Evolutionary conservation across 2,329 filamentous ascomycete species (phyloP).

Genomic region (Anthostomella pinea): DNA sequence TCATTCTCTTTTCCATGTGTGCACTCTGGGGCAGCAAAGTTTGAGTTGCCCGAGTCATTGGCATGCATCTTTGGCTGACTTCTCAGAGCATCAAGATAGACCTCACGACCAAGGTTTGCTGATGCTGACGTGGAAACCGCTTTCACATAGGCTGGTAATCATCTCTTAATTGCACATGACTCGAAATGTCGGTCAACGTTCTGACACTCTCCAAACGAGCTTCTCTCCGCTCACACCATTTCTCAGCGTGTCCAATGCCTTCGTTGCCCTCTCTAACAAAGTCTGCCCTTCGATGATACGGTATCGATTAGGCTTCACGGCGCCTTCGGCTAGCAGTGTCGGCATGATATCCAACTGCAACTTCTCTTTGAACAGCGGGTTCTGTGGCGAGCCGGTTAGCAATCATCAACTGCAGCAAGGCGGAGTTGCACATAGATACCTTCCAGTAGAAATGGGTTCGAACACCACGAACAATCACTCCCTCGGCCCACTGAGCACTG

Average conservation of each 20-base stretch:
- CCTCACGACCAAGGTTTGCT: too few relatives aligned
- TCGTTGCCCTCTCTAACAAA: conserved; percentile 38
- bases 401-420: neutral
- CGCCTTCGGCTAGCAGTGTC: conserved; percentile 38
- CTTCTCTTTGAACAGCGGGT: conserved; percentile 53
- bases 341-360: conserved; percentile 55
- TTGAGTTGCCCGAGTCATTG: too few relatives aligned
- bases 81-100: too few relatives aligned
- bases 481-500: conserved; percentile 47
- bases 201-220: conserved; percentile 36
- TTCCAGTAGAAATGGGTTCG: conserved; percentile 53
- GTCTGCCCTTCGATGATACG: conserved; percentile 40
- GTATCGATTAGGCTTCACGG: conserved; percentile 41
- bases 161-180: too few relatives aligned
- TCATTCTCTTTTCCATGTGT: too few relatives aligned
- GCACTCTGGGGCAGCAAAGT: too few relatives aligned
- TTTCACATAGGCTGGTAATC: too few relatives aligned
- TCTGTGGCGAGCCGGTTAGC: conserved; percentile 34
- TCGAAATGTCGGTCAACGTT: too few relatives aligned
- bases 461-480: conserved; percentile 51
- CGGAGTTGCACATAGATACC: conserved; percentile 28
- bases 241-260: conserved; percentile 35
- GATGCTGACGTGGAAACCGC: too few relatives aligned
- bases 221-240: conserved; percentile 41
- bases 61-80: too few relatives aligned